These are phyloP conservation scores for Eudorina sp. DNA, from an alignment of 139 green algal genomes.

Conservation along the genomic window DNA sequence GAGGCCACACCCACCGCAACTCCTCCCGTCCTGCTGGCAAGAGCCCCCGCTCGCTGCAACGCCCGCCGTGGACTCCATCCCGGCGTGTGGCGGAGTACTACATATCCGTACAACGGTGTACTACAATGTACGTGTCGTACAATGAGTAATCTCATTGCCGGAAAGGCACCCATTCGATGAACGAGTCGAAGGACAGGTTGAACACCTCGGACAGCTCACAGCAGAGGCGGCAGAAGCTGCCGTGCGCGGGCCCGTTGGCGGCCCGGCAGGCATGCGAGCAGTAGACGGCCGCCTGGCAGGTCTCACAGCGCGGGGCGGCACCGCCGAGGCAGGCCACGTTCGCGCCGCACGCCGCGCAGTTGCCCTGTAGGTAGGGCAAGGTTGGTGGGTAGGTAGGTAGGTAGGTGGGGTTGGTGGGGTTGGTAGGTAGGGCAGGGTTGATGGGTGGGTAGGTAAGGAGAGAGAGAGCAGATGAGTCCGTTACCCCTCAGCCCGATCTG, in stretches of 20 bases:
- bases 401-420: too few species aligned
- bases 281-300: constrained; percentile 58
- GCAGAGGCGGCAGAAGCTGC: constrained; percentile 49
- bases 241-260: constrained; percentile 26
- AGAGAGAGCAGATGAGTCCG: too few species aligned
- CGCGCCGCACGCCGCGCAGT: constrained; percentile 49
- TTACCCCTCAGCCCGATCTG: too few species aligned
- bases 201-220: constrained; percentile 53
- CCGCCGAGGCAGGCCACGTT: constrained; percentile 25
- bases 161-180: constrained; percentile 59
- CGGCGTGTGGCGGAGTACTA: background rate
- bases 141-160: background rate
- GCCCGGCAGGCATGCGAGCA: constrained; percentile 48
- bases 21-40: background rate
- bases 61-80: background rate
- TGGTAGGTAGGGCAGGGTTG: too few species aligned
- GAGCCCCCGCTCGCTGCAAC: background rate
- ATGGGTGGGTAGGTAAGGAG: too few species aligned
- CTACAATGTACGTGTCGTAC: too few species aligned
- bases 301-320: constrained; percentile 39
- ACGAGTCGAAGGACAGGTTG: constrained; percentile 59
- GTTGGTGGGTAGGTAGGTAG: background rate
- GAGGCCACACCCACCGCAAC: background rate
- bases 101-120: background rate
- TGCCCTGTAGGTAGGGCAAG: background rate